Conservation (phyloP, 2,329 filamentous ascomycete genomes). For the Colletotrichum australisinense region DNA sequence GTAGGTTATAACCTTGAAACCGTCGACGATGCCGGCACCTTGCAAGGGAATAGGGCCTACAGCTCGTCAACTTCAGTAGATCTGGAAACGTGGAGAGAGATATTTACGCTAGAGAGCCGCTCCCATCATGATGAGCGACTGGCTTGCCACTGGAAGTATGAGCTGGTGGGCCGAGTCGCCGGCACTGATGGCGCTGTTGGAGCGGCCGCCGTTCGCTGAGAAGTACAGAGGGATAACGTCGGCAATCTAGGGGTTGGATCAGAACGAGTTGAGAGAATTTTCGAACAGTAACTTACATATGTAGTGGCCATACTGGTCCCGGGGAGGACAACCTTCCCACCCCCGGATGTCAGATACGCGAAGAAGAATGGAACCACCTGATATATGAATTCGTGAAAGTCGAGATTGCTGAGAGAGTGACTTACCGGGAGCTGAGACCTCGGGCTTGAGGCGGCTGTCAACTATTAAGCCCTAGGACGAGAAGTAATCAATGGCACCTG, state of each 20-base stretch:
- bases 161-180: background rate
- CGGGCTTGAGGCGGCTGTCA: conserved; percentile 67
- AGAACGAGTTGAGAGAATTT: background rate
- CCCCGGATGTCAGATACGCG: background rate
- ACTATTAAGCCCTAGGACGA: conserved; percentile 71
- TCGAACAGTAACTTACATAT: background rate
- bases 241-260: background rate
- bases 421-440: conserved; percentile 62
- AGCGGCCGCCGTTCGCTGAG: background rate
- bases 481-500: conserved; percentile 51
- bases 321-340: background rate
- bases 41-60: background rate
- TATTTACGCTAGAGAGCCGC: conserved; percentile 20
- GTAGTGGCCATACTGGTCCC: background rate
- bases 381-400: background rate
- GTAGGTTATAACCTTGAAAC: conserved; percentile 54
- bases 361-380: background rate
- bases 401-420: background rate
- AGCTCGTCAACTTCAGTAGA: background rate
- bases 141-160: conserved; percentile 15
- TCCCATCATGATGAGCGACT: conserved; percentile 25
- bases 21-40: conserved; percentile 69
- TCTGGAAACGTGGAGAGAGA: background rate
- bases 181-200: background rate
- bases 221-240: background rate